phyloP scores from a whole-genome alignment of 148 eudicot genomes.

The Pouteria glomerata region DNA sequence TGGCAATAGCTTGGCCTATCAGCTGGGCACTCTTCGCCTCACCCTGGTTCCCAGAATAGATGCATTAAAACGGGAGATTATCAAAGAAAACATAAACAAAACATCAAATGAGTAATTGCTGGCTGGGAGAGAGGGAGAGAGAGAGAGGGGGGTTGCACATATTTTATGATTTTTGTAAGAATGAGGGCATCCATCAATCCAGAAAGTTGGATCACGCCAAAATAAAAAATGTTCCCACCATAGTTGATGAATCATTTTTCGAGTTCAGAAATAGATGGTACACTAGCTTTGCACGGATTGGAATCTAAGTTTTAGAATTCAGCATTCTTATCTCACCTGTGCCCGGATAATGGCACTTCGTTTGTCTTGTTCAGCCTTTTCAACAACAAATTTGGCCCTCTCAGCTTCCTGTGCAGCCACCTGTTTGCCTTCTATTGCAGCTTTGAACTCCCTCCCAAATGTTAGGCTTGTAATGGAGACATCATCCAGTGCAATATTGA shows the following conservation, averaged over 20 bases:
- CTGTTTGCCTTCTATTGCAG: slow-evolving; percentile 97
- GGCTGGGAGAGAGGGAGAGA: neutral
- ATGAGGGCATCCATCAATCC: neutral
- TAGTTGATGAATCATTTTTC: neutral
- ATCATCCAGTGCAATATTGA: slow-evolving; percentile 91
- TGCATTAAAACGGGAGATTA: neutral
- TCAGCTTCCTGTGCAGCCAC: slow-evolving; percentile 93
- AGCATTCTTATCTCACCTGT: slow-evolving; percentile 45
- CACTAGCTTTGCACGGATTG: neutral
- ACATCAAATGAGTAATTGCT: neutral
- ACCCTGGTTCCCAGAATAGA: slow-evolving; percentile 45
- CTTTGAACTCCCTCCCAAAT: slow-evolving; percentile 85
- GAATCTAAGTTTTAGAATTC: neutral
- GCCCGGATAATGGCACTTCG: slow-evolving; percentile 71
- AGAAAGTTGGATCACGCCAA: neutral
- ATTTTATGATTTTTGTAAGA: neutral
- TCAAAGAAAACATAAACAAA: neutral
- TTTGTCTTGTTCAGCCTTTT: slow-evolving; percentile 88
- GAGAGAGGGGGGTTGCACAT: neutral
- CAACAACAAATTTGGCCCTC: slow-evolving; percentile 79
- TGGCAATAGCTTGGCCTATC: slow-evolving; percentile 89
- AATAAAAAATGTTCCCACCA: neutral
- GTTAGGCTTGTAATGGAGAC: slow-evolving; percentile 83
- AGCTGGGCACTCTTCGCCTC: slow-evolving; percentile 96
- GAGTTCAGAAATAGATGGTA: neutral